Percentiles rank a stretch among this genome's conserved stretches.
Evolutionary conservation across 1,284 basidiomycete genomes (phyloP).

Genomic region (Sporisorium scitamineum): DNA sequence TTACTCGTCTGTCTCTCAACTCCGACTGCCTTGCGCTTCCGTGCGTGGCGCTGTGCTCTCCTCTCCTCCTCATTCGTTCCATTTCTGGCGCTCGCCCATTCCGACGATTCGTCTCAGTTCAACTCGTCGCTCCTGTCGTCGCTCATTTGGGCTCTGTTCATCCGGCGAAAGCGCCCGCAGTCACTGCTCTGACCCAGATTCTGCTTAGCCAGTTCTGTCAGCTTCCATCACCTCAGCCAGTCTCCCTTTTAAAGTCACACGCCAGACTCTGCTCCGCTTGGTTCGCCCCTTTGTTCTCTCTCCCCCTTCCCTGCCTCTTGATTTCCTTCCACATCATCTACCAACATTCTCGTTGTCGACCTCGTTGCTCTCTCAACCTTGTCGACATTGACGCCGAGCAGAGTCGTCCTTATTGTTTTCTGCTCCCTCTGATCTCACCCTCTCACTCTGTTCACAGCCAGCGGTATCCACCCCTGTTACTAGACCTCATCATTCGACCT

Average conservation of each 20-base stretch:
- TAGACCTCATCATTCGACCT: background rate
- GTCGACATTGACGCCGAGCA: background rate
- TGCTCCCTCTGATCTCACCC: background rate
- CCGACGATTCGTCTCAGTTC: constrained; percentile 2
- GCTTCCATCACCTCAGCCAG: background rate
- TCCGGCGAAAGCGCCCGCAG: background rate
- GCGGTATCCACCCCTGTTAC: background rate
- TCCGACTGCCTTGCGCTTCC: background rate
- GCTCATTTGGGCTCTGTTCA: too few species aligned
- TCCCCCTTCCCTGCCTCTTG: background rate
- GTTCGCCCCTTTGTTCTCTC: background rate
- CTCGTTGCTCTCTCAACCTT: background rate
- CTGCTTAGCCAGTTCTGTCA: background rate
- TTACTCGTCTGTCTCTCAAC: constrained; percentile 1
- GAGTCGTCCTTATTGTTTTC: background rate
- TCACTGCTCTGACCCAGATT: background rate
- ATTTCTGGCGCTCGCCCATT: background rate
- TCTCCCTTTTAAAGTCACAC: constrained; percentile 8
- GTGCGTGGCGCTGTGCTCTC: background rate
- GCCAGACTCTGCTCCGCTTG: background rate
- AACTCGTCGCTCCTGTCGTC: background rate
- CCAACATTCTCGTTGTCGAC: background rate
- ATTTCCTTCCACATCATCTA: background rate
- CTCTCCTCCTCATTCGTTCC: background rate
- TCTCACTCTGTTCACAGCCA: background rate